Conservation (phyloP, 768 basidiomycete genomes). For the Kwoniella dendrophila region DNA sequence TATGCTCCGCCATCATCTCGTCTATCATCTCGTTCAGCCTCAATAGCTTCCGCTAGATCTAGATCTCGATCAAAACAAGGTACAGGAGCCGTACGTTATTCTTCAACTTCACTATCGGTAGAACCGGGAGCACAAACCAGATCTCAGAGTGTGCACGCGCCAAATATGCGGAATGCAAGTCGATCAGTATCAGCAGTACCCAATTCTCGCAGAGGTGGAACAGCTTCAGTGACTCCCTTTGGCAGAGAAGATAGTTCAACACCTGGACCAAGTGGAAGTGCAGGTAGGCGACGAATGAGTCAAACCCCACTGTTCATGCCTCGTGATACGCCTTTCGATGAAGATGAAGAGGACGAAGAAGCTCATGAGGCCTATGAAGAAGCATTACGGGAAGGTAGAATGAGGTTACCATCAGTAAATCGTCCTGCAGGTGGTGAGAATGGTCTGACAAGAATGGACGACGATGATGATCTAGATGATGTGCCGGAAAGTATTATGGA, state of each 20-base stretch:
- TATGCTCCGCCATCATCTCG: slow-evolving; percentile 49
- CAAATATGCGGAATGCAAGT: slow-evolving; percentile 43
- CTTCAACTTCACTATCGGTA: slow-evolving; percentile 32
- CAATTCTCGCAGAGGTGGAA: slow-evolving; percentile 46
- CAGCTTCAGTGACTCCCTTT: slow-evolving; percentile 26
- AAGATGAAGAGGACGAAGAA: slow-evolving; percentile 53
- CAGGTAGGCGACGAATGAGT: slow-evolving; percentile 21
- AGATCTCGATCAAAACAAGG: slow-evolving; percentile 44
- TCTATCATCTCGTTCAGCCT: slow-evolving; percentile 47
- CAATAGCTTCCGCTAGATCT: slow-evolving; percentile 36
- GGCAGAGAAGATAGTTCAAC: slow-evolving; percentile 25
- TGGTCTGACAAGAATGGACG: slow-evolving; percentile 20
- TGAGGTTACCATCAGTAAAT: slow-evolving; percentile 36
- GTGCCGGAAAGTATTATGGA: slow-evolving; percentile 48
- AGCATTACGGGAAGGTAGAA: slow-evolving; percentile 40
- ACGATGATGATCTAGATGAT: slow-evolving; percentile 46
- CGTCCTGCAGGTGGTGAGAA: slow-evolving; percentile 34
- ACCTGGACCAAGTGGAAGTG: slow-evolving; percentile 29
- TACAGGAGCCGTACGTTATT: slow-evolving; percentile 24
- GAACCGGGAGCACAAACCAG: slow-evolving; percentile 13
- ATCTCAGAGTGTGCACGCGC: slow-evolving; percentile 8
- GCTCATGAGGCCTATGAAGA: slow-evolving; percentile 46
- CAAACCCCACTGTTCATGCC: slow-evolving; percentile 47
- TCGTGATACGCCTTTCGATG: slow-evolving; percentile 48
- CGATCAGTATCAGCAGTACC: slow-evolving; percentile 43